phyloP scores from a whole-genome alignment of 2,329 filamentous ascomycete species.

The Ophiostoma quercus region DNA sequence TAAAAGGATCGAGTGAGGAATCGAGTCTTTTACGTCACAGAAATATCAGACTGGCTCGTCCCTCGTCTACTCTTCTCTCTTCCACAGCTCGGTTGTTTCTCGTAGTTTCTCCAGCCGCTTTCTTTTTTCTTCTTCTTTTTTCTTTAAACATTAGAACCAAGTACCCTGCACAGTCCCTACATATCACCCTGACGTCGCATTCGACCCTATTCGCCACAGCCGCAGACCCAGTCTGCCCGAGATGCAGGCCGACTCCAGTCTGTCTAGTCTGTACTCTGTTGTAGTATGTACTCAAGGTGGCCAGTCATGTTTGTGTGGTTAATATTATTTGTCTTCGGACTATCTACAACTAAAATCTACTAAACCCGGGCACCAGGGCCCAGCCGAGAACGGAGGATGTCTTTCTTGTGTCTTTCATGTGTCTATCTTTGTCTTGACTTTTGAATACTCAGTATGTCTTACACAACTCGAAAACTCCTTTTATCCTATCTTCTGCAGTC shows the following conservation, averaged over 20 bases:
- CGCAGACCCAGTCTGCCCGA: constrained; percentile 5
- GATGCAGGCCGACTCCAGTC: background rate
- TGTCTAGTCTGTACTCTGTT: too few species aligned
- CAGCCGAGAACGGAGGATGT: constrained; percentile 8
- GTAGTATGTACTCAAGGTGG: too few species aligned
- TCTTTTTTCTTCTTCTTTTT: background rate
- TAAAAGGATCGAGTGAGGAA: too few species aligned
- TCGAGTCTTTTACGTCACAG: too few species aligned
- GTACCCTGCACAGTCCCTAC: too few species aligned
- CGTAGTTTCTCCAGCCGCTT: background rate
- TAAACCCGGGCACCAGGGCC: background rate
- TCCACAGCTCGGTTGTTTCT: background rate
- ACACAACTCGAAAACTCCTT: too few species aligned
- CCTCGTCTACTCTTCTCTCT: background rate
- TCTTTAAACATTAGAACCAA: background rate
- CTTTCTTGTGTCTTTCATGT: background rate
- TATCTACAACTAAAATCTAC: too few species aligned
- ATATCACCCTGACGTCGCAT: too few species aligned
- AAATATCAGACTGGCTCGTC: background rate
- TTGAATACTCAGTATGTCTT: too few species aligned
- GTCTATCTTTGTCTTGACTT: background rate
- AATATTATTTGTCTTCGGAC: too few species aligned
- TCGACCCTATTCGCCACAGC: background rate
- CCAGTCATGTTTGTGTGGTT: too few species aligned
- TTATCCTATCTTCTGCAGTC: background rate